A percentile compares a stretch with the other conserved stretches of the same genome.
Conservation (phyloP, 192 early-diverging fungal genomes). For the Rhizophagus sp. region DNA sequence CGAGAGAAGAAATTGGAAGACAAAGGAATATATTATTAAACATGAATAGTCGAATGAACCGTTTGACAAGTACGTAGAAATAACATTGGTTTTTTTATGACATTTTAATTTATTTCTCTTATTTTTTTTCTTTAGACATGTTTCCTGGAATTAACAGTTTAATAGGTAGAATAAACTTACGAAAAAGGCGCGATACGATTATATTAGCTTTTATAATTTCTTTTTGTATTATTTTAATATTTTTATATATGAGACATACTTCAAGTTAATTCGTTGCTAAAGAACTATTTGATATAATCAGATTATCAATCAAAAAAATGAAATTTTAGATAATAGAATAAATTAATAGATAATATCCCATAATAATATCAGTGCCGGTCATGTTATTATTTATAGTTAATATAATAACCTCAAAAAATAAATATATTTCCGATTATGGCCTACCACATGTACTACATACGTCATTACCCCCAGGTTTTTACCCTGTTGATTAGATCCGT, state of each 20-base stretch:
- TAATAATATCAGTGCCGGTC: no score
- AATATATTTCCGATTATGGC: no score
- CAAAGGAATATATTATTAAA: slow-evolving; percentile 61
- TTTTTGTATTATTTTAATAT: slow-evolving; percentile 49
- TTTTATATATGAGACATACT: slow-evolving; percentile 18
- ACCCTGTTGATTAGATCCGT: no score
- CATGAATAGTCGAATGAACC: slow-evolving; percentile 54
- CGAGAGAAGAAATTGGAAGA: slow-evolving; percentile 62
- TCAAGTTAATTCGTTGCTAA: not conserved
- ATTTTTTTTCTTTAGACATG: slow-evolving; percentile 7
- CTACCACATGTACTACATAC: no score
- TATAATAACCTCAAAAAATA: no score
- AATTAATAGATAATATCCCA: no score
- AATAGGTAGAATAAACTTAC: slow-evolving; percentile 65
- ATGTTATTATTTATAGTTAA: no score
- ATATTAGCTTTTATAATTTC: slow-evolving; percentile 73
- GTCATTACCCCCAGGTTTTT: no score
- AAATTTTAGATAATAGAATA: no score
- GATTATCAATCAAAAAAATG: no score
- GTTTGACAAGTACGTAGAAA: slow-evolving; percentile 52
- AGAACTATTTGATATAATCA: no score
- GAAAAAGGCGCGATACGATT: slow-evolving; percentile 68
- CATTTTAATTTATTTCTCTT: not conserved
- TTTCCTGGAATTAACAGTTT: slow-evolving; percentile 74
- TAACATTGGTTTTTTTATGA: not conserved